Base-by-base conservation (phyloP, 1,284 basidiomycete species). In the Leucoagaricus sp. region DNA sequence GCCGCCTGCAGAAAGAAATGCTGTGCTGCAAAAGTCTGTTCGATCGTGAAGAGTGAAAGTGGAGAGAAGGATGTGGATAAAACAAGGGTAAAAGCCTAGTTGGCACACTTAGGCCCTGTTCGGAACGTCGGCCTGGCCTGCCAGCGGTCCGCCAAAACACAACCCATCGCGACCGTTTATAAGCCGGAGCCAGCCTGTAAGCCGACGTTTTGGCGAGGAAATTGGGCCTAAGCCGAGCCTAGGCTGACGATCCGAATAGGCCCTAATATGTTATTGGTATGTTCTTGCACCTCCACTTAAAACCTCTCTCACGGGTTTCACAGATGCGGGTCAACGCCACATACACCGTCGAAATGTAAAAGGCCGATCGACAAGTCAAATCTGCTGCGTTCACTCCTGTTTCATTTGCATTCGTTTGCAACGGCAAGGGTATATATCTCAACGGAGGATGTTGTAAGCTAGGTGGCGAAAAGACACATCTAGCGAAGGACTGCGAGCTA, bases 391-490 rank as follows among this genome's bases (percentile, higher is more conserved):
- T n/a, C n/a, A n/a, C 95, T 0, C 94, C 85, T 66, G 95, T 95
- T 0, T 93, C 89, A 1, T 98, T 95, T 72, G n/a, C n/a, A n/a
- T 98, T 94, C 68, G 89, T 98, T 31, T 98, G 95, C 67, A 84
- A 84, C 2, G 80, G 78, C 4, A 84, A 82, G 63, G 94, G 94
- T 0, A 81, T 97, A 26, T 98, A 97, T 66, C 93, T 94, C 0
- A 91, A 96, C 61, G 95, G 95, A 21, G 95, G 95, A 2, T 82
- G 79, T 57, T 98, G 95, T 68, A 96, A 94, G 67, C 77, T 97
- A 9, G 98, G 95, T 67, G 84, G 86, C 3, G 84, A 89, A 50
- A 94, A 87, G 3, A 82, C 86, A 1, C 95, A 97, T 74, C 80
- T 96, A 9, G 94, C 93, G 0, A 91, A 85, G 65, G 85, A 96